Conservation (phyloP, 2,329 filamentous ascomycete genomes). For the Nakataea oryzae region DNA sequence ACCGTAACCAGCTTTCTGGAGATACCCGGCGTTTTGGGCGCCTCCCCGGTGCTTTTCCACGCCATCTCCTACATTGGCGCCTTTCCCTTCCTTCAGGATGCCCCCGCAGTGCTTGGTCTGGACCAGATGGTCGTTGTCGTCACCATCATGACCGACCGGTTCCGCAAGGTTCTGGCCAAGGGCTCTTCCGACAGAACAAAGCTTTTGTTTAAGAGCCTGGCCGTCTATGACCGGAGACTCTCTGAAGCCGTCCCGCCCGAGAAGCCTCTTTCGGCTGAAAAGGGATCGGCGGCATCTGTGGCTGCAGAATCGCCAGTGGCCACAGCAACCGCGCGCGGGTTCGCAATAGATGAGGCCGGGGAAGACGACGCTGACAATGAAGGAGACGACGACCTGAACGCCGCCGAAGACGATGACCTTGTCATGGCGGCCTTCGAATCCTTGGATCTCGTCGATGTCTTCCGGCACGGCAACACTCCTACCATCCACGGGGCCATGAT, state of each 20-base stretch:
- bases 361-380: slow-evolving; percentile 29
- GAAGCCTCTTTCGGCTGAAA: background rate
- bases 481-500: slow-evolving; percentile 56
- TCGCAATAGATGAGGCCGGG: slow-evolving; percentile 32
- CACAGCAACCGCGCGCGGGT: slow-evolving; percentile 23
- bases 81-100: slow-evolving; percentile 63
- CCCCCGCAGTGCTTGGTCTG: slow-evolving; percentile 58
- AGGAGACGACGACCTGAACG: slow-evolving; percentile 15
- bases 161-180: slow-evolving; percentile 50
- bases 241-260: slow-evolving; percentile 19
- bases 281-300: slow-evolving; percentile 6
- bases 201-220: slow-evolving; percentile 60
- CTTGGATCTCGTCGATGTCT: slow-evolving; percentile 52
- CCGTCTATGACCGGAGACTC: slow-evolving; percentile 55
- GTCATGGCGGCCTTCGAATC: slow-evolving; percentile 60
- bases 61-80: slow-evolving; percentile 62
- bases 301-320: background rate
- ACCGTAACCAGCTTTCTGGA: slow-evolving; percentile 64
- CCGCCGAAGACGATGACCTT: slow-evolving; percentile 49
- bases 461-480: slow-evolving; percentile 38
- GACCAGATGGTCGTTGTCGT: slow-evolving; percentile 64
- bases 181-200: slow-evolving; percentile 48
- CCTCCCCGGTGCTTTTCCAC: slow-evolving; percentile 59
- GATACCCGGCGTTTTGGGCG: slow-evolving; percentile 58
- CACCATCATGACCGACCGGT: slow-evolving; percentile 61